Percentiles rank a stretch among this genome's conserved stretches.
These are phyloP conservation scores for Hanseniaspora thailandica DNA, from an alignment of 805 yeast species.

Conservation along the genomic window DNA sequence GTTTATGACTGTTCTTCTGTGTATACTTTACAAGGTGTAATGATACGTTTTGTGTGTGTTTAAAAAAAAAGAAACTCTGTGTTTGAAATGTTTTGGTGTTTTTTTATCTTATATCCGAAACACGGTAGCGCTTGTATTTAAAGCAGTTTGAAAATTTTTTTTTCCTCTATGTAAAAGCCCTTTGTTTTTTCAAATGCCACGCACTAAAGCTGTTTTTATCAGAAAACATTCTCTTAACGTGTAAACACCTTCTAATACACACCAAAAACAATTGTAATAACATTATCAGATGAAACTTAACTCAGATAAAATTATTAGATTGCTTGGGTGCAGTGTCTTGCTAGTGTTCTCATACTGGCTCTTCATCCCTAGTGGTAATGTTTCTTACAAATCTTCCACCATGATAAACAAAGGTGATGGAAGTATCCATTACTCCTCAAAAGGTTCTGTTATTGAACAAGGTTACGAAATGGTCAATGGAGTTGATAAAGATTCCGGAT, in stretches of 20 bases:
- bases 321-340: slow-evolving; percentile 11
- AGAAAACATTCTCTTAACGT: too few relatives aligned
- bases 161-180: too few relatives aligned
- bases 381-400: neutral
- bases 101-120: too few relatives aligned
- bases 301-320: slow-evolving; percentile 11
- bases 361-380: slow-evolving; percentile 5
- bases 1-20: neutral
- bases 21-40: neutral
- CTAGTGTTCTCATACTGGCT: slow-evolving; percentile 14
- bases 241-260: too few relatives aligned
- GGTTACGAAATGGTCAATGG: slow-evolving; percentile 7
- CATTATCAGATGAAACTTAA: slow-evolving; percentile 11
- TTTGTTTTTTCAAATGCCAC: too few relatives aligned
- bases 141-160: too few relatives aligned
- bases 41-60: too few relatives aligned
- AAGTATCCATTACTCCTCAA: neutral
- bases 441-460: neutral
- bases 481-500: slow-evolving; percentile 5
- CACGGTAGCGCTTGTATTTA: too few relatives aligned
- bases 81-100: too few relatives aligned
- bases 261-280: too few relatives aligned
- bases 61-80: too few relatives aligned
- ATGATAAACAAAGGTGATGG: slow-evolving; percentile 11
- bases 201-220: too few relatives aligned